Base-by-base conservation (phyloP, 306 rosid genomes). In the Mimosa bimucronata region DNA sequence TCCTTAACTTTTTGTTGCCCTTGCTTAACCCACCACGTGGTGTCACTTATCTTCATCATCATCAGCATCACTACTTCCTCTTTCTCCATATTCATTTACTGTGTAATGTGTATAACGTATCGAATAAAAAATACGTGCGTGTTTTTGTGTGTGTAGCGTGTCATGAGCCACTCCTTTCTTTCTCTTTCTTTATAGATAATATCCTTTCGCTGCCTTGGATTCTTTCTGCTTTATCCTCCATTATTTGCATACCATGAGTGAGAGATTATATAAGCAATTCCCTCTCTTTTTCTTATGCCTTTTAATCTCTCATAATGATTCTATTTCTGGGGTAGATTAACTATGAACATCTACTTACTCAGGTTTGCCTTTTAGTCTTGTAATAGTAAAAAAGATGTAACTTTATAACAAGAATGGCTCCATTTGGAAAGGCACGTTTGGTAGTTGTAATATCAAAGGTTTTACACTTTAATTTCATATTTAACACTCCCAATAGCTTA, bases 1-100 rank as follows among this genome's bases (percentile, higher is more conserved):
- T 69, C 74, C 53, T 11, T 11, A 5, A 5, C 73, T 68, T 68
- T 67, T 68, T 21, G n/a, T n/a, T 68, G 73, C 53, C n/a, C 31
- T 21, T 68, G 3, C 34, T 41, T 41, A 41, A 21, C 31, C 53
- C 53, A 23, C 74, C 74, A 69, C 74, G 34, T 69, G 74, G 46
- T 69, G 53, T 48, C 55, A 41, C 55, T 41, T 25, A 23, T 23
- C 4, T 62, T 53, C 60, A 7, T 53, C n/a, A 9, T 38, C 72
- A 66, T 66, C 71, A 66, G n/a, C 73, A 67, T 23, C 55, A 12
- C 12, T 18, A 9, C 42, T 5, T 3, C 44, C 73, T n/a, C 30
- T 3, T 19, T 67, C 73, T 10, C 28, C 62, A 55, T 55, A 21
- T 55, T 23, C 28, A 55, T n/a, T 55, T 26, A 55, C 62, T 37